phyloP scores from a whole-genome alignment of 306 rosid genomes.

The Begonia loranthoides region DNA sequence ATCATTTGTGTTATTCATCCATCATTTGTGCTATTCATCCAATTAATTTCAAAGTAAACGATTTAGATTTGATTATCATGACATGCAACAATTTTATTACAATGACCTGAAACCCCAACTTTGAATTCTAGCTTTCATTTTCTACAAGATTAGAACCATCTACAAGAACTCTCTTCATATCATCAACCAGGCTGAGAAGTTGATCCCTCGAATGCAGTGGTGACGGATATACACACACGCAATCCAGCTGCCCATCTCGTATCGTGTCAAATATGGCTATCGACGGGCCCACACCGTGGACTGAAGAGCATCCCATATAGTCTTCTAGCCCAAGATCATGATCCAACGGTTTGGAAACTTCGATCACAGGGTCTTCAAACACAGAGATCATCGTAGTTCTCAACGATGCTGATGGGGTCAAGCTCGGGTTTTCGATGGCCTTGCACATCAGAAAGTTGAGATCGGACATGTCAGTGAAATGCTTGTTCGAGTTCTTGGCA shows the following conservation, averaged over 20 bases:
- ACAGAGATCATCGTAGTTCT: slow-evolving; percentile 74
- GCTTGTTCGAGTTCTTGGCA: slow-evolving; percentile 63
- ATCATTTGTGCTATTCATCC: too few species aligned
- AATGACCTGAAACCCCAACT: neutral
- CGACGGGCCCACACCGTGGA: slow-evolving; percentile 87
- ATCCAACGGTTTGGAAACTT: slow-evolving; percentile 19
- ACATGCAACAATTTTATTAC: too few species aligned
- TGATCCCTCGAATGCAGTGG: slow-evolving; percentile 85
- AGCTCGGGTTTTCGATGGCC: slow-evolving; percentile 75
- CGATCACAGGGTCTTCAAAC: slow-evolving; percentile 59
- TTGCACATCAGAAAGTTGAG: slow-evolving; percentile 83
- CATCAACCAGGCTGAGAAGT: slow-evolving; percentile 43
- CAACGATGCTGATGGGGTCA: slow-evolving; percentile 61
- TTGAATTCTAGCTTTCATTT: slow-evolving; percentile 11
- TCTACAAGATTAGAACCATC: slow-evolving; percentile 21
- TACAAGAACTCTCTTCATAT: slow-evolving; percentile 60
- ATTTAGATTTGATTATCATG: too few species aligned
- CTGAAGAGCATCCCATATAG: slow-evolving; percentile 63
- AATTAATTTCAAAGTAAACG: too few species aligned
- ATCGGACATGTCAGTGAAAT: slow-evolving; percentile 88
- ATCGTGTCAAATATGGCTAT: slow-evolving; percentile 64
- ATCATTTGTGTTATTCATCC: too few species aligned
- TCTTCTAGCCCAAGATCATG: slow-evolving; percentile 54
- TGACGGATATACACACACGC: slow-evolving; percentile 54
- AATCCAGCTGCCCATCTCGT: slow-evolving; percentile 48